Evolutionary conservation across 2,329 filamentous ascomycete species (phyloP).

Genomic region (Reticulascus tulasneorum): DNA sequence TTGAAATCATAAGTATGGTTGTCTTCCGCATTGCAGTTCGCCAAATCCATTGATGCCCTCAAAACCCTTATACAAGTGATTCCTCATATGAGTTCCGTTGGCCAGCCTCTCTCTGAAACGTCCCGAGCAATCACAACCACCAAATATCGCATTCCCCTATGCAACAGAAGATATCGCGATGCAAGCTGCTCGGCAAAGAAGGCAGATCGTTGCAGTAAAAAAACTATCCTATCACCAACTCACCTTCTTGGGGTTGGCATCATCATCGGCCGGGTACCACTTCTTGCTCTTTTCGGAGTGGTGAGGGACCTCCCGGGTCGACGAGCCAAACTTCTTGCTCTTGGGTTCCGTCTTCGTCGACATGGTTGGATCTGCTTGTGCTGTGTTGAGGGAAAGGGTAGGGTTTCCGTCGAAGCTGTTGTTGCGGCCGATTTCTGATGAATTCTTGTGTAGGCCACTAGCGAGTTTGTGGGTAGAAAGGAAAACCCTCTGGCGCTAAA

Average conservation of each 20-base stretch:
- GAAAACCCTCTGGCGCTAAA: slow-evolving; percentile 37
- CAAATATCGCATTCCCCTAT: too few species aligned
- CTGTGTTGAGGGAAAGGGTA: slow-evolving; percentile 14
- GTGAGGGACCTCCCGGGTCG: slow-evolving; percentile 86
- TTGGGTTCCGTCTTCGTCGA: slow-evolving; percentile 66
- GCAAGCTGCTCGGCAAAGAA: too few species aligned
- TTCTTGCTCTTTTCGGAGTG: slow-evolving; percentile 91
- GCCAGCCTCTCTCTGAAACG: too few species aligned
- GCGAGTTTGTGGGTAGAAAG: slow-evolving; percentile 7
- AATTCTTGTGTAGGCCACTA: slow-evolving; percentile 38
- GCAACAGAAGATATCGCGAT: too few species aligned
- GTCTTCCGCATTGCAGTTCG: too few species aligned
- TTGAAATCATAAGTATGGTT: slow-evolving; percentile 9
- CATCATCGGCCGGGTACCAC: slow-evolving; percentile 97
- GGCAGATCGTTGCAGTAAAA: too few species aligned
- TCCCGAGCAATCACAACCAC: too few species aligned
- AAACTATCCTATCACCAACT: too few species aligned
- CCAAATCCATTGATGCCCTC: too few species aligned
- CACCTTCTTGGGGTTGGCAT: slow-evolving; percentile 89
- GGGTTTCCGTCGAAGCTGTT: slow-evolving; percentile 8
- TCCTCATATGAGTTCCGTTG: too few species aligned
- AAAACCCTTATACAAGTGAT: too few species aligned
- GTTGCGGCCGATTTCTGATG: slow-evolving; percentile 1
- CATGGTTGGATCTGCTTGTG: slow-evolving; percentile 51
- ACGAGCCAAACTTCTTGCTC: slow-evolving; percentile 97